phyloP scores from a whole-genome alignment of 2,329 filamentous ascomycete species.

The Leptographium lundbergii region DNA sequence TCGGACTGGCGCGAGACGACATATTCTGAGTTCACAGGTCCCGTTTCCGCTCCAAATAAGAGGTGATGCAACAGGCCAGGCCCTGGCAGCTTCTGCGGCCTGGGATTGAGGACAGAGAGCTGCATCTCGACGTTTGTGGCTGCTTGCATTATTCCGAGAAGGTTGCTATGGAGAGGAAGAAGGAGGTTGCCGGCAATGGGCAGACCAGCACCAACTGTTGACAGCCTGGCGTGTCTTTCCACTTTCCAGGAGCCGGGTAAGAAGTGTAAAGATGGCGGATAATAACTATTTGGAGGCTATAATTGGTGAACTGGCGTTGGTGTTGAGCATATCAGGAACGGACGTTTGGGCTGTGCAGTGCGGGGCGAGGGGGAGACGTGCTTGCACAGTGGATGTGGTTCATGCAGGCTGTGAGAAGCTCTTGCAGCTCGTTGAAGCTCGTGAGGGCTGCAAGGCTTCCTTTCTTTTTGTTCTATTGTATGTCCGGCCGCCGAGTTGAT shows the following conservation, averaged over 20 bases:
- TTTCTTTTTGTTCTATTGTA: neutral
- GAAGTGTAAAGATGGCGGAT: no score
- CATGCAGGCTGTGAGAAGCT: neutral
- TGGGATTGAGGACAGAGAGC: slow-evolving; percentile 34
- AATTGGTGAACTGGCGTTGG: neutral
- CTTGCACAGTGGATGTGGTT: neutral
- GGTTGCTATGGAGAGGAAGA: neutral
- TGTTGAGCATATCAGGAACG: neutral
- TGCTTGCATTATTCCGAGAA: neutral
- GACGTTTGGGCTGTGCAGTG: neutral
- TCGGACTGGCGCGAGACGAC: neutral
- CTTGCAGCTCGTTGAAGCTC: neutral
- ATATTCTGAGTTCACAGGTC: slow-evolving; percentile 8
- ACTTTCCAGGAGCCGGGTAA: no score
- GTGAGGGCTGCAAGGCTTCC: neutral
- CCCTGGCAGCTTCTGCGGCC: slow-evolving; percentile 26
- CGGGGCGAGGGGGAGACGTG: neutral
- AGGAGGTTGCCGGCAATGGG: neutral
- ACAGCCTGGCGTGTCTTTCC: no score
- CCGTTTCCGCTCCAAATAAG: slow-evolving; percentile 28
- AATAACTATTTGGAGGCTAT: neutral
- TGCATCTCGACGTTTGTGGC: neutral
- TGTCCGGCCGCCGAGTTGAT: neutral
- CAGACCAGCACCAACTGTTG: neutral
- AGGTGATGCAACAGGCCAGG: slow-evolving; percentile 43